Evolutionary conservation across 208 protist species (phyloP).

Genomic region (Leishmania braziliensis): DNA sequence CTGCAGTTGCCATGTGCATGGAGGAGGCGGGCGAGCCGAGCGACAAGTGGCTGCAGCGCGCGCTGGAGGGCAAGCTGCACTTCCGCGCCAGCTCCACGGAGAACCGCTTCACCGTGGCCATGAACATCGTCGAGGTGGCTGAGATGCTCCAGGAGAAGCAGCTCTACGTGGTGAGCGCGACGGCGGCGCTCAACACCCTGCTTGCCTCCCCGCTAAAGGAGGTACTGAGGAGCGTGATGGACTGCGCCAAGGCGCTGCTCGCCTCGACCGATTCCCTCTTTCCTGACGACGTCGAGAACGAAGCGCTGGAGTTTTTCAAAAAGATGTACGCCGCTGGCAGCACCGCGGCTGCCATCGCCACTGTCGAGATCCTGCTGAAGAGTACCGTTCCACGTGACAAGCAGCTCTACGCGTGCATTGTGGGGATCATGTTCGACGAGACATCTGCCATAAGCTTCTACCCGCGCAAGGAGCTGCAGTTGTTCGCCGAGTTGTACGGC

Average conservation of each 20-base stretch:
- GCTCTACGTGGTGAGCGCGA: constrained; percentile 84
- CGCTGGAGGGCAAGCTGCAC: constrained; percentile 82
- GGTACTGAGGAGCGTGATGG: constrained; percentile 69
- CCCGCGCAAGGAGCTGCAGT: constrained; percentile 80
- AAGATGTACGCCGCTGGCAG: constrained; percentile 76
- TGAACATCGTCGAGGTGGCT: constrained; percentile 84
- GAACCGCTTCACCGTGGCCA: constrained; percentile 89
- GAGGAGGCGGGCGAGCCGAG: constrained; percentile 75
- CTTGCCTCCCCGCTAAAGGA: constrained; percentile 80
- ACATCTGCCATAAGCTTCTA: constrained; percentile 68
- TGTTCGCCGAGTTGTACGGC: constrained; percentile 83
- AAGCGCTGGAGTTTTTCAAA: constrained; percentile 86
- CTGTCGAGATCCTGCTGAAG: constrained; percentile 66
- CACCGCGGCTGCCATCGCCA: constrained; percentile 52
- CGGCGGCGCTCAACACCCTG: constrained; percentile 75
- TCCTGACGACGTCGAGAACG: constrained; percentile 80
- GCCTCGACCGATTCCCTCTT: constrained; percentile 83
- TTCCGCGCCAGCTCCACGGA: constrained; percentile 80
- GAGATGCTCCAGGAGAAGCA: constrained; percentile 83
- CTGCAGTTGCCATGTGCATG: constrained; percentile 89
- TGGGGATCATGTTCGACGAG: constrained; percentile 90
- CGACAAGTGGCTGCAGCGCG: constrained; percentile 83
- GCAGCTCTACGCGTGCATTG: constrained; percentile 86
- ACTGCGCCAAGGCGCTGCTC: constrained; percentile 71
- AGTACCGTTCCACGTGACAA: constrained; percentile 68